Evolutionary conservation across 2,329 filamentous ascomycete genomes (phyloP), one percentile per base, ranked within the genome.

Genomic region (Pseudomassariella vexata): DNA sequence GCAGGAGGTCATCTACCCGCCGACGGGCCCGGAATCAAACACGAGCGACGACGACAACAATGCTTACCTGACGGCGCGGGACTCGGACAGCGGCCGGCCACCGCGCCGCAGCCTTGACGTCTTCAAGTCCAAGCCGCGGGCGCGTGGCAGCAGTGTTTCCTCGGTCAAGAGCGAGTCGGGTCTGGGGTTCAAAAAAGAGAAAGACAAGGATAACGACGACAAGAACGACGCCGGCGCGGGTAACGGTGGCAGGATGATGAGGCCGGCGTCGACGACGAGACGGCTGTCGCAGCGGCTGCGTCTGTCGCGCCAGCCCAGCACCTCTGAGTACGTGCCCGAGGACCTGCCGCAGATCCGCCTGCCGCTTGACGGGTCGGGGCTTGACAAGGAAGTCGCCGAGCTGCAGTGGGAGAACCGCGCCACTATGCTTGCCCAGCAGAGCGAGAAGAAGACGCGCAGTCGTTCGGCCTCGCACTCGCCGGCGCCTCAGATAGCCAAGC

Each of bases 371-470:
- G 60, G 66, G 48, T 56, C 63, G 42, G 53, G 62, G 35, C 66
- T 64, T 20, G 63, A 66, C 31, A 53, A 45, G 37, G 61, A 62
- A 27, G 56, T 48, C 25, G 51, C 56, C 39, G 84, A 94, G 65
- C 76, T 77, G 37, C 74, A 83, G 60, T 98, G 92, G 92, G 92
- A 96, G 69, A 82, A 85, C 64, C 73, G 90, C 38, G 92, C 92
- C 18, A 95, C 89, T n/a, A 76, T 94, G 38, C 66, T 96, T 43
- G 90, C 86, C 19, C 75, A 74, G 45, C 70, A 73, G 45, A 78
- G 72, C 46, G 68, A 73, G 45, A 53, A 61, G 46, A 58, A 61
- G 36, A 60, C 63, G 42, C 65, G 60, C 43, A 57, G 57, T 42
- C 54, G 56, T 16, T 47, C 49, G 12, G 44, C 36, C 18, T 38